A percentile compares a stretch with the other conserved stretches of the same genome.
Evolutionary conservation across 257 asterid genomes (phyloP).

Genomic region (Solanum corneliomulleri): DNA sequence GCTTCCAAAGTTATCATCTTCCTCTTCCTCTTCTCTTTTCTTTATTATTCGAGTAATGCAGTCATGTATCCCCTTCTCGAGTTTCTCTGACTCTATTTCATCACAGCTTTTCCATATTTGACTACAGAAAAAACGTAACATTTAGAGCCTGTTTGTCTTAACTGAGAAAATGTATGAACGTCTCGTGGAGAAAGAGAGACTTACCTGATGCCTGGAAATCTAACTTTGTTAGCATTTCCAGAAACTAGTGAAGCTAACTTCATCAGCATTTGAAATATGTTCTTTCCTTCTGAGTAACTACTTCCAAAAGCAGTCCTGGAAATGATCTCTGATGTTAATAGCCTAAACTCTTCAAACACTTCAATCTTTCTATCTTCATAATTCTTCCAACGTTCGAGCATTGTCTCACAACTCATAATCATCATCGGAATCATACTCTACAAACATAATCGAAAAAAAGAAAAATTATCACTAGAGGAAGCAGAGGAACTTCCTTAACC

Average conservation of each 20-base stretch:
- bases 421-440: slow-evolving; percentile 44
- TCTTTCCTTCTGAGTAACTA: slow-evolving; percentile 53
- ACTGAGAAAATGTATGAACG: not conserved
- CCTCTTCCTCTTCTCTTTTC: slow-evolving; percentile 15
- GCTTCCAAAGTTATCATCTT: not conserved
- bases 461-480: not conserved
- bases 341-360: slow-evolving; percentile 44
- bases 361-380: slow-evolving; percentile 35
- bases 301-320: slow-evolving; percentile 73
- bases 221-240: slow-evolving; percentile 24
- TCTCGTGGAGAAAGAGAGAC: not conserved
- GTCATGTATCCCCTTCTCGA: slow-evolving; percentile 34
- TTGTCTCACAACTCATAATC: slow-evolving; percentile 37
- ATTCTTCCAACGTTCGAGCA: slow-evolving; percentile 46
- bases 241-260: slow-evolving; percentile 29
- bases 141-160: not conserved
- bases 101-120: slow-evolving; percentile 25
- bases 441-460: not conserved
- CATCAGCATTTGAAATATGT: slow-evolving; percentile 48
- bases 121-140: slow-evolving; percentile 13
- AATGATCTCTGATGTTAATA: slow-evolving; percentile 46
- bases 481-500: not conserved
- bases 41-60: slow-evolving; percentile 27
- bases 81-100: slow-evolving; percentile 46
- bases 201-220: slow-evolving; percentile 39